Evolutionary conservation across 768 basidiomycete species (phyloP).

Genomic region (Amanita pallidorosea): DNA sequence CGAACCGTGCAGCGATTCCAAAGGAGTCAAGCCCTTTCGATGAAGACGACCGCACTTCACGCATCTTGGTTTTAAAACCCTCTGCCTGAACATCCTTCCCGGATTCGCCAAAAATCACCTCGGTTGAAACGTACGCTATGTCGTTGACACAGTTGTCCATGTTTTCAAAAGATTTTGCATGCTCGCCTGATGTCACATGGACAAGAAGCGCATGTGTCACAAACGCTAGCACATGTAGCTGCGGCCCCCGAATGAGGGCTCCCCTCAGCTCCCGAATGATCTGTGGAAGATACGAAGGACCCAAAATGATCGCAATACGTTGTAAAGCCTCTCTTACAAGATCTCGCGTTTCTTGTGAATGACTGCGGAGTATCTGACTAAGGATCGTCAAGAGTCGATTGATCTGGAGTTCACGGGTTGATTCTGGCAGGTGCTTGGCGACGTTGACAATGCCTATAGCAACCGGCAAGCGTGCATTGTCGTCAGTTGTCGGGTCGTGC

Average conservation of each 20-base stretch:
- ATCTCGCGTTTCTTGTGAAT: slow-evolving; percentile 87
- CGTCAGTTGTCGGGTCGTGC: slow-evolving; percentile 68
- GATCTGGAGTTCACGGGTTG: slow-evolving; percentile 56
- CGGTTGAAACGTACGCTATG: slow-evolving; percentile 70
- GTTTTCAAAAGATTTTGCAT: slow-evolving; percentile 39
- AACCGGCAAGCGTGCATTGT: slow-evolving; percentile 79
- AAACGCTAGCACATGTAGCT: slow-evolving; percentile 86
- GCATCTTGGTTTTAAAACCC: slow-evolving; percentile 91
- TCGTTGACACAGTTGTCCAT: slow-evolving; percentile 75
- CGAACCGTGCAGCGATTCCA: slow-evolving; percentile 63
- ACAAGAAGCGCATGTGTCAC: slow-evolving; percentile 73
- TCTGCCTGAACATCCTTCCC: slow-evolving; percentile 81
- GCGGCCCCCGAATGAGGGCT: slow-evolving; percentile 84
- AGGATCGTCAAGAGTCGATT: slow-evolving; percentile 72
- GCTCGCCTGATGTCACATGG: slow-evolving; percentile 61
- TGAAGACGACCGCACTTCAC: slow-evolving; percentile 77
- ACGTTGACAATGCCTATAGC: slow-evolving; percentile 81
- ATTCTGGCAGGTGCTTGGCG: slow-evolving; percentile 65
- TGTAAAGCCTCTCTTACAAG: slow-evolving; percentile 74
- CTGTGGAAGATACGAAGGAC: slow-evolving; percentile 61
- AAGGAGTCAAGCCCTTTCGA: slow-evolving; percentile 85
- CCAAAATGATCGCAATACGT: slow-evolving; percentile 65
- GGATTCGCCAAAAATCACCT: slow-evolving; percentile 91
- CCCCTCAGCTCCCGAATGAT: slow-evolving; percentile 74
- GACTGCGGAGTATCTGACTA: slow-evolving; percentile 85